A percentile compares a stretch with the other conserved stretches of the same genome.
Evolutionary conservation across 257 asterid species (phyloP).

Genomic region (Capsicum chinense): DNA sequence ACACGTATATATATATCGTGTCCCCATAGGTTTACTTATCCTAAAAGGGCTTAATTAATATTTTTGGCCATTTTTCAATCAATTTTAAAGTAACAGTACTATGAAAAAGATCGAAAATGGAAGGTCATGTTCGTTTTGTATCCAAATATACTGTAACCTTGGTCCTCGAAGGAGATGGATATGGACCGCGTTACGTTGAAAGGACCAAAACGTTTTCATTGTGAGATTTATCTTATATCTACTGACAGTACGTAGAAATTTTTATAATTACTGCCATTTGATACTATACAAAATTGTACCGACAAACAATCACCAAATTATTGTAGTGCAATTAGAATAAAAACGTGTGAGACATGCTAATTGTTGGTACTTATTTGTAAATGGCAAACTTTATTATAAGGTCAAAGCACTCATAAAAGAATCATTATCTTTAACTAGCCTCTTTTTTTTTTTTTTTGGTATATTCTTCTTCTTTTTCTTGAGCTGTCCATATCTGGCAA

Average conservation of each 20-base stretch:
- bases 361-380: background rate
- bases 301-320: background rate
- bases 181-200: background rate
- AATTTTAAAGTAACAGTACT: background rate
- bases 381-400: background rate
- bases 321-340: background rate
- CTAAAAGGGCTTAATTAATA: background rate
- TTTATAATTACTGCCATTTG: background rate
- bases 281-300: background rate
- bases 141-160: background rate
- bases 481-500: background rate
- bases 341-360: background rate
- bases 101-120: constrained; percentile 8
- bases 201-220: background rate
- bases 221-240: background rate
- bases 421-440: background rate
- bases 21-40: background rate
- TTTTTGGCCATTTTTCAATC: background rate
- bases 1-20: background rate
- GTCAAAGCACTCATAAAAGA: constrained; percentile 8
- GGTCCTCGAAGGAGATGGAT: background rate
- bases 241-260: background rate
- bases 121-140: background rate
- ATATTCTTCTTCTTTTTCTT: background rate
- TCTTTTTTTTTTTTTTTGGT: too few relatives aligned